Base-by-base conservation (phyloP, 179 eudicot genomes). In the Beta lomatogona region DNA sequence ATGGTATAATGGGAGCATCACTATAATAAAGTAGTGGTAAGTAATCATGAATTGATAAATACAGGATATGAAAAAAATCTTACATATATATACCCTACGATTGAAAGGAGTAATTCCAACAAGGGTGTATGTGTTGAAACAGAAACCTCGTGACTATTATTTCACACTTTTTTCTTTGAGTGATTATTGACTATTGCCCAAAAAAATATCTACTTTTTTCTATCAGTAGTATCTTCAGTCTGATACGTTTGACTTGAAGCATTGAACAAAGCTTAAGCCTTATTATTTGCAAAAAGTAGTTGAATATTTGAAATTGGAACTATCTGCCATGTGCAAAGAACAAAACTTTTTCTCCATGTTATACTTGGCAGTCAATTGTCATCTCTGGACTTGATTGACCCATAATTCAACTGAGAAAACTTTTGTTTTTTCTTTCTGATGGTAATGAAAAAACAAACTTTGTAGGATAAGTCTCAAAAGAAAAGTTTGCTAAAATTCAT, bases 171-270 rank as follows among this genome's bases (percentile, higher is more conserved):
- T 71, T 7, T 53, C 16, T 45, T 45, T 57, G 52, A 71, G 66
- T 44, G 67, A 6, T 4, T n/a, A 59, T 52, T n/a, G 77, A 22
- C 59, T 73, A 53, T 31, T 48, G 14, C 45, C 61, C 5, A 55
- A 18, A 57, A 78, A 66, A 28, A 59, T n/a, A 36, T 13, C 31
- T 18, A 22, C 68, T 21, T 58, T 79, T 10, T 8, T 45, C 16
- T 13, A 75, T 71, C 16, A 79, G 16, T 44, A 14, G 63, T 50
- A 80, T 73, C 77, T 52, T 74, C 59, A 63, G 74, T 81, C 73
- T 74, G 79, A 81, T 81, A 74, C 79, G 79, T 81, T 81, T 81
- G 83, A 81, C 83, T 74, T 75, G 64, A 74, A 74, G 77, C 64
- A 54, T 55, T 60, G 83, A 80, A 80, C 59, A 61, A 73, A 71